Base-by-base conservation (phyloP, 2,329 filamentous ascomycete species). In the Pseudocercospora vitis region DNA sequence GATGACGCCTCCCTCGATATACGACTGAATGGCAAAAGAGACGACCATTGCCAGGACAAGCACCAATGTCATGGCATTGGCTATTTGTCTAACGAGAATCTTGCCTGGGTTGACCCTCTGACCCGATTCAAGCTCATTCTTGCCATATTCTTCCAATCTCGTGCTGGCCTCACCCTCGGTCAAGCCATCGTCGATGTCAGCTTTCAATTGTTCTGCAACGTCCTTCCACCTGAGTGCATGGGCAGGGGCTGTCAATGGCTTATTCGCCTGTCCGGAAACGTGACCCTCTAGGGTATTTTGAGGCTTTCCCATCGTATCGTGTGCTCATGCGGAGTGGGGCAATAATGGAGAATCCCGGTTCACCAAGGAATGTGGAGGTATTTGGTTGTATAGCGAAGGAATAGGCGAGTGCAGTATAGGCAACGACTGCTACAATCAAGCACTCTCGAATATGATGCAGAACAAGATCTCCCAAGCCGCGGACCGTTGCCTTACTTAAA, bases 51-150 rank as follows among this genome's bases (percentile, higher is more conserved):
- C 75, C 51, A 77, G 63, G 29, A 78, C 73, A n/a, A 78, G 67
- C 4, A 76, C 85, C 69, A 88, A 68, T 60, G 87, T 87, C 87
- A 90, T 89, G 53, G 87, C 87, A 76, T 91, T 91, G 67, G 84
- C 81, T 18, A 89, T 71, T 69, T 91, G 87, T 63, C 86, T 85
- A 53, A 87, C 74, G 42, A 91, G 73, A 35, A 91, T 88, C 63
- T 85, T 91, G 64, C 79, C 84, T 76, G 86, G 84, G 79, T 66
- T 81, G 44, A 91, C 84, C 23, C 81, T 81, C 23, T 80, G 83
- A 16, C 79, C 84, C 16, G 88, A 81, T 39, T 89, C 82, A 16
- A 91, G 77, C 66, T 89, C 85, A 73, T 91, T 91, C 14, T 71
- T 75, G 46, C 86, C 85, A 66, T 86, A 84, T 55, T 80, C 76